These are phyloP conservation scores for Heimioporus sp. DNA, from an alignment of 768 basidiomycete genomes.

Conservation along the genomic window DNA sequence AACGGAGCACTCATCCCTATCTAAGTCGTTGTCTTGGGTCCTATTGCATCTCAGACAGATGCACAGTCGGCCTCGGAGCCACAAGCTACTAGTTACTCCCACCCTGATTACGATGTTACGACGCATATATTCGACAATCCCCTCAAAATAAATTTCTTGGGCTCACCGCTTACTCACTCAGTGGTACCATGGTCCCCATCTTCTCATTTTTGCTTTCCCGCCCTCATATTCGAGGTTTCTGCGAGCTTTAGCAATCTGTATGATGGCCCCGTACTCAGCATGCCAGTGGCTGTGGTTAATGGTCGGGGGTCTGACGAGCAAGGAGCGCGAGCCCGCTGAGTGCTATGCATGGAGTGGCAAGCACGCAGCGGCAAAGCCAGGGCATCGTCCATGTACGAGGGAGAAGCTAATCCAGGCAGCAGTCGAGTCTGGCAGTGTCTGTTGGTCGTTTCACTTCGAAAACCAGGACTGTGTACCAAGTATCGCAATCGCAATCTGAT, in stretches of 20 bases:
- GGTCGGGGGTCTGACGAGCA: conserved; percentile 79
- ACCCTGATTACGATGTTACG: conserved; percentile 42
- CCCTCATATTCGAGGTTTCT: conserved; percentile 74
- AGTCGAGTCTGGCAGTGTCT: conserved; percentile 80
- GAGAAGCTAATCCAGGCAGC: conserved; percentile 57
- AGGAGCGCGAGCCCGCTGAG: too few species aligned
- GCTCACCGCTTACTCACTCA: conserved; percentile 61
- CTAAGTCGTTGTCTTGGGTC: neutral
- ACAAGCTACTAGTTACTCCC: conserved; percentile 8
- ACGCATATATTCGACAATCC: conserved; percentile 66
- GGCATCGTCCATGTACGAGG: too few species aligned
- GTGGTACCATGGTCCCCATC: conserved; percentile 84
- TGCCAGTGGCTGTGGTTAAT: conserved; percentile 76
- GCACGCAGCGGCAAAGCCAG: too few species aligned
- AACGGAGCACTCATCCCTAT: conserved; percentile 7
- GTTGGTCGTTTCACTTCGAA: too few species aligned
- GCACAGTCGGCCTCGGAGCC: neutral
- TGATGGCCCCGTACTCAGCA: conserved; percentile 67
- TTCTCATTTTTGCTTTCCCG: conserved; percentile 89
- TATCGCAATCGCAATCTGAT: conserved; percentile 72
- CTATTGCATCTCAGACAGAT: conserved; percentile 6
- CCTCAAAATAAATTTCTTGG: conserved; percentile 70
- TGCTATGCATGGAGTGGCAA: too few species aligned
- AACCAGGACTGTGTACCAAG: conserved; percentile 79
- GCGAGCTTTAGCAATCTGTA: conserved; percentile 73